A percentile compares a stretch with the other conserved stretches of the same genome.
phyloP scores from a whole-genome alignment of 2,329 filamentous ascomycete genomes.

The Phoma sp. region DNA sequence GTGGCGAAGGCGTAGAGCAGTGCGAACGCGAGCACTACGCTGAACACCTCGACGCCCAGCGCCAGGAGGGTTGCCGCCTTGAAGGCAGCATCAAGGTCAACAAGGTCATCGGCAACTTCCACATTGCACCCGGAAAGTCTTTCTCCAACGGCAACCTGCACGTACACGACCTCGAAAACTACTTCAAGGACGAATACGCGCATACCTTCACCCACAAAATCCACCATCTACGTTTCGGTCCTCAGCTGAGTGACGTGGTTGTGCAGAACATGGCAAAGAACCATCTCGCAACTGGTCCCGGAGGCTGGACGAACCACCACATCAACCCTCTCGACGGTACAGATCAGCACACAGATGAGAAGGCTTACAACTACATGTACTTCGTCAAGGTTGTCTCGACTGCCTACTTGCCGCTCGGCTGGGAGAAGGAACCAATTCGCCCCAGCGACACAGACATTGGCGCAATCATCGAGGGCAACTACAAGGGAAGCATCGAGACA shows the following conservation, averaged over 20 bases:
- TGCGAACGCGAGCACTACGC: conserved; percentile 94
- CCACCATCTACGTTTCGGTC: conserved; percentile 90
- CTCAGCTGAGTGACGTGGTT: conserved; percentile 80
- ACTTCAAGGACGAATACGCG: conserved; percentile 73
- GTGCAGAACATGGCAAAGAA: conserved; percentile 49
- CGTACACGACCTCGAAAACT: conserved; percentile 96
- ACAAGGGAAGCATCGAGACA: conserved; percentile 89
- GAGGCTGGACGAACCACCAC: conserved; percentile 85
- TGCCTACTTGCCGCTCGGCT: conserved; percentile 90
- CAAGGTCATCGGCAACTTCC: conserved; percentile 99
- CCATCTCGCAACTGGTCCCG: conserved; percentile 64
- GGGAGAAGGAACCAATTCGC: conserved; percentile 66
- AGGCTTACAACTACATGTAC: conserved; percentile 97
- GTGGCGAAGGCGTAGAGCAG: conserved; percentile 91
- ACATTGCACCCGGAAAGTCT: conserved; percentile 92
- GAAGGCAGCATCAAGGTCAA: conserved; percentile 93
- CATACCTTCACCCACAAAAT: conserved; percentile 92
- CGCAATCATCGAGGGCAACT: conserved; percentile 56
- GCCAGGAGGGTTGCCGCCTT: conserved; percentile 91
- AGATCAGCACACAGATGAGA: conserved; percentile 77
- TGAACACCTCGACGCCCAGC: conserved; percentile 85
- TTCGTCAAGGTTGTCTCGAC: conserved; percentile 98
- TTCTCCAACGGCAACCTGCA: conserved; percentile 98
- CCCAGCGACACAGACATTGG: conserved; percentile 56
- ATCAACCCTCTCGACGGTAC: conserved; percentile 88